Evolutionary conservation across 31 red algal genomes (phyloP), one percentile per base, ranked within the genome.

Genomic region (Odonthalia washingtoniensis): DNA sequence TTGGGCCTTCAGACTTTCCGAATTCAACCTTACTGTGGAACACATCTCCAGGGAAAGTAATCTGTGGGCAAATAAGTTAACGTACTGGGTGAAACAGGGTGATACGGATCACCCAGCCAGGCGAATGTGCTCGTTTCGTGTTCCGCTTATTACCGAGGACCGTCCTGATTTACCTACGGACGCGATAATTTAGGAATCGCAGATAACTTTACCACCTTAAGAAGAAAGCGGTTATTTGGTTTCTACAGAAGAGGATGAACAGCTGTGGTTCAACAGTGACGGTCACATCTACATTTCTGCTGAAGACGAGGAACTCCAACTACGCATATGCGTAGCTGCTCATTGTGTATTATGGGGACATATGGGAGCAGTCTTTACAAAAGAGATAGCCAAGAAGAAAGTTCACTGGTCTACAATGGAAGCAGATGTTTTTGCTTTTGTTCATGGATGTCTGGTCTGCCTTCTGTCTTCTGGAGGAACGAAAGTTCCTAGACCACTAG

Each of bases 91-190:
- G 31, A 27, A 9, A 9, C 66, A 9, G 6, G 66, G 28, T 70
- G 9, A 70, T 69, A 21, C 0, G 21, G 62, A 82, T 40, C 82
- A 41, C 37, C 67, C 60, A 64, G 87, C 87, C 24, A 0, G 87
- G 35, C 87, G 78, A 40, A 34, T 83, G 3, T 42, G 36, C 44
- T n/a, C 68, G 28, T 18, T 82, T 31, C 72, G 65, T 34, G 78
- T 83, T 28, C 85, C 85, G 27, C 75, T 88, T 37, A 6, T 45
- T 34, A 63, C 40, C 26, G 46, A 87, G 30, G 86, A 89, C 32
- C 69, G 42, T 40, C 87, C 87, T 24, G 87, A 90, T 26, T 65
- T 90, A 46, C 87, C 87, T 42, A 62, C 87, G 2, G 44, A 66
- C 57, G 78, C 81, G 52, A 60, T 74, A 21, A 75, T 90, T 28